phyloP scores from a whole-genome alignment of 352 stramenopile species.

The Albugo candida region DNA sequence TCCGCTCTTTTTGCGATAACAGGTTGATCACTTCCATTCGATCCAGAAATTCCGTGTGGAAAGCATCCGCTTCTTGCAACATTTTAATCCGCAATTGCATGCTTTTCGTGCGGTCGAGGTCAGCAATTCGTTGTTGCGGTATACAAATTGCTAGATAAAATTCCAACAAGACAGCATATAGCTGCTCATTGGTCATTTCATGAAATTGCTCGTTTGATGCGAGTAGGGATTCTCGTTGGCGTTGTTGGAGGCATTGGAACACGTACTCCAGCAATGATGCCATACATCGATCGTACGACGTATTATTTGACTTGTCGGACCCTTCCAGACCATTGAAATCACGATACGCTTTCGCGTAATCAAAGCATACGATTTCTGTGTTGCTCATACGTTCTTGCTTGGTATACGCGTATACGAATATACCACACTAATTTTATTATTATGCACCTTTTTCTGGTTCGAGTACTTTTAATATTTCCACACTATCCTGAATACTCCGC shows the following conservation, averaged over 20 bases:
- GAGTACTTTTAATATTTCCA: too few species aligned
- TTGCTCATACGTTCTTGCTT: too few species aligned
- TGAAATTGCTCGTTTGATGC: slow-evolving; percentile 57
- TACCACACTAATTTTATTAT: too few species aligned
- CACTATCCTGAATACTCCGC: too few species aligned
- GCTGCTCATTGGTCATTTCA: slow-evolving; percentile 60
- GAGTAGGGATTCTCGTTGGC: slow-evolving; percentile 38
- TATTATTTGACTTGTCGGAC: too few species aligned
- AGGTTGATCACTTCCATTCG: slow-evolving; percentile 34
- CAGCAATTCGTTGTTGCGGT: slow-evolving; percentile 45
- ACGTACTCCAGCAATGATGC: slow-evolving; percentile 10
- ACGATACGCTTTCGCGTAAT: too few species aligned
- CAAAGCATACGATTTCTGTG: too few species aligned
- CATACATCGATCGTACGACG: too few species aligned
- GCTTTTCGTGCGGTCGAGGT: slow-evolving; percentile 8
- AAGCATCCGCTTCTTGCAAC: slow-evolving; percentile 48
- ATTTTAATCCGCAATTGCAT: slow-evolving; percentile 47
- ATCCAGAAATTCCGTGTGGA: slow-evolving; percentile 61
- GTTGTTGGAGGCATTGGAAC: slow-evolving; percentile 26
- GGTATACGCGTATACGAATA: too few species aligned
- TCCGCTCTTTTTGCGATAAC: slow-evolving; percentile 42
- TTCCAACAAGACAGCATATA: slow-evolving; percentile 65
- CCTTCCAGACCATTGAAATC: too few species aligned
- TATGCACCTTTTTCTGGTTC: too few species aligned
- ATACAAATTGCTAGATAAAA: slow-evolving; percentile 64